Evolutionary conservation across 2,329 filamentous ascomycete genomes (phyloP), one percentile per base, ranked within the genome.

Genomic region (Aspergillus piperis): DNA sequence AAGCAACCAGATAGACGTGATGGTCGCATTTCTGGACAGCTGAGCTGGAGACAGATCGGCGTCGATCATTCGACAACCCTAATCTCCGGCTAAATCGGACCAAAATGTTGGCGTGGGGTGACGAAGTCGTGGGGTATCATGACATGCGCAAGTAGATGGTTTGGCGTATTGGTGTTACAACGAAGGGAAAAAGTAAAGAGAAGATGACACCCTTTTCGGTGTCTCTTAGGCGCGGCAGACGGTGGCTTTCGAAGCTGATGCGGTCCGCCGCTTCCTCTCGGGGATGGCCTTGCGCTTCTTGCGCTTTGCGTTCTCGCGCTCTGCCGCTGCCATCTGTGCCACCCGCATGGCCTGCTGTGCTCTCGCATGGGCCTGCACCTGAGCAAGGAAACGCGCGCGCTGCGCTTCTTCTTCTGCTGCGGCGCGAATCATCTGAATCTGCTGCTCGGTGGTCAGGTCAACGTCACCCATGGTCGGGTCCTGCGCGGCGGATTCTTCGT

Each of bases 361-460:
- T 50, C 75, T 73, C 6, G 75, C 75, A 59, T 77, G 75, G 15
- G 77, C 76, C 25, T 78, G 74, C 6, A 78, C 75, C 61, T 77
- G 75, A 11, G 75, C 76, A 23, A 77, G 68, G 64, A 77, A 76
- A 15, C 72, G 73, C 11, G 70, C 71, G 19, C 76, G 74, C 30
- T 68, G 64, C 25, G 74, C 74, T 48, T 78, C 71, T 47, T 78
- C 71, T 52, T 77, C 71, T 42, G 72, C 74, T 17, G 68, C 68
- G 3, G 65, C 73, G 49, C 74, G 74, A 42, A 78, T 65, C 59
- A 71, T 70, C 62, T 73, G 68, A 54, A 78, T 69, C 60, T 77
- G 76, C 59, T 78, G 73, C 62, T 78, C 76, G 54, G 74, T 77
- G 15, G 73, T 77, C 21, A 77, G 57, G 25, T 71, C 72, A 57